These are phyloP conservation scores for Sugiyamaella novakii DNA, from an alignment of 1,139 yeast species.

Conservation along the genomic window DNA sequence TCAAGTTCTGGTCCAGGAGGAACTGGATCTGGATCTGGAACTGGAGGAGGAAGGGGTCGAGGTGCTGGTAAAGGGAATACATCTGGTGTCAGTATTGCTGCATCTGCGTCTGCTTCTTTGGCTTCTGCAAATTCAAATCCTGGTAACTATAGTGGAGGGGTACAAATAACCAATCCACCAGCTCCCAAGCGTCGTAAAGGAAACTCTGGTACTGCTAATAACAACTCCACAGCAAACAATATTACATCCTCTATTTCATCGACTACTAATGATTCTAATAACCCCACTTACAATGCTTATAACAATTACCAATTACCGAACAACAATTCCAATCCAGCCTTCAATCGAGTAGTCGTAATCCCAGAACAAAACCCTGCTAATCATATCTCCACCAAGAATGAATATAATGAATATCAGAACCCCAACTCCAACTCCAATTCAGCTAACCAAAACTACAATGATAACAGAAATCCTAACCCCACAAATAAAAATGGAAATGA, in stretches of 20 bases:
- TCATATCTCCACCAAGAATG: too few relatives aligned
- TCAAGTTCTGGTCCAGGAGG: slow-evolving; percentile 8
- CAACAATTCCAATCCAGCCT: background rate
- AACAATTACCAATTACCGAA: background rate
- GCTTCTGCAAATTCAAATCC: slow-evolving; percentile 1
- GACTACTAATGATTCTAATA: background rate
- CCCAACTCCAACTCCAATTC: background rate
- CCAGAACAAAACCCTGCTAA: background rate
- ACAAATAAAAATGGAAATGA: slow-evolving; percentile 8
- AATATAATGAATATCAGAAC: too few relatives aligned
- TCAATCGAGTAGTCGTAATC: background rate
- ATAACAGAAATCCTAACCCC: slow-evolving; percentile 2
- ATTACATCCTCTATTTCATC: background rate
- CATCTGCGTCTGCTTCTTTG: slow-evolving; percentile 9
- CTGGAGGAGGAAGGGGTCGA: slow-evolving; percentile 20
- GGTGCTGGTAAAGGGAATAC: slow-evolving; percentile 21
- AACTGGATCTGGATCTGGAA: background rate
- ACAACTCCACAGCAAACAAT: slow-evolving; percentile 1
- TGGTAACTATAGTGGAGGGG: too few relatives aligned
- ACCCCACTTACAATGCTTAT: slow-evolving; percentile 3
- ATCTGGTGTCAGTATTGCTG: background rate
- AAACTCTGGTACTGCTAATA: background rate
- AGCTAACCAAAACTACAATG: background rate
- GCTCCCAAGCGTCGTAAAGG: slow-evolving; percentile 17
- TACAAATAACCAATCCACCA: slow-evolving; percentile 9